Base-by-base conservation (phyloP, 257 asterid species). In the Cynanchum wilfordii region DNA sequence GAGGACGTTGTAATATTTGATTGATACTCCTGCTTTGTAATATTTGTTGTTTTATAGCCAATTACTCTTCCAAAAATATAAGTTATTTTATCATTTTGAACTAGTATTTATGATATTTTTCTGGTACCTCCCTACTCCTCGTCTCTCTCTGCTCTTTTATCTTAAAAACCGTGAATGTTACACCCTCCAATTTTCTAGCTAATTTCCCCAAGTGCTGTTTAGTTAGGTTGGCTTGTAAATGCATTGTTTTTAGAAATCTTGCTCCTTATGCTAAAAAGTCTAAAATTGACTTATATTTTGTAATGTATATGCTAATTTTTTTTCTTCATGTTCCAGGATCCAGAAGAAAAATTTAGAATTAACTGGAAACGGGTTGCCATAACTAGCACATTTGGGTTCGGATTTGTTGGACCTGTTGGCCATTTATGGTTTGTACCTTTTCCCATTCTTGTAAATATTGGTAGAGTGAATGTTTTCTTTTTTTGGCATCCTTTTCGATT, bases 331-430 rank as follows among this genome's bases (percentile, higher is more conserved):
- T 73, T 76, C 45, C 80, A 80, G 98, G 90, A 79, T 76, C 86
- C 81, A 76, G 84, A 79, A 75, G 78, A 87, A 79, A 87, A 87
- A 68, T 80, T 88, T 51, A 86, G 83, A 80, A 86, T 92, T 77
- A 90, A 90, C 75, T 90, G 98, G 98, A 90, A 87, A 79, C 86
- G 98, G 79, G 96, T 88, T 63, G 90, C 94, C 72, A 80, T 87
- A 58, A 90, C 98, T 8, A 82, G 96, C 70, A 72, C 89, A 84
- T 92, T 90, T 77, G 98, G 98, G 49, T 91, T 88, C 75, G 96
- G 89, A 66, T 92, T 92, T 82, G 93, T 92, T 81, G 98, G 98
- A 75, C 98, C 98, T 3, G 86, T 92, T 78, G 98, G 98, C 83
- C 98, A 92, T 78, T 88, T 85, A 86, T 92, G 98, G 98, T 92